Evolutionary conservation across 192 early-diverging fungal genomes (phyloP).

Genomic region (Backusella psychrophila): DNA sequence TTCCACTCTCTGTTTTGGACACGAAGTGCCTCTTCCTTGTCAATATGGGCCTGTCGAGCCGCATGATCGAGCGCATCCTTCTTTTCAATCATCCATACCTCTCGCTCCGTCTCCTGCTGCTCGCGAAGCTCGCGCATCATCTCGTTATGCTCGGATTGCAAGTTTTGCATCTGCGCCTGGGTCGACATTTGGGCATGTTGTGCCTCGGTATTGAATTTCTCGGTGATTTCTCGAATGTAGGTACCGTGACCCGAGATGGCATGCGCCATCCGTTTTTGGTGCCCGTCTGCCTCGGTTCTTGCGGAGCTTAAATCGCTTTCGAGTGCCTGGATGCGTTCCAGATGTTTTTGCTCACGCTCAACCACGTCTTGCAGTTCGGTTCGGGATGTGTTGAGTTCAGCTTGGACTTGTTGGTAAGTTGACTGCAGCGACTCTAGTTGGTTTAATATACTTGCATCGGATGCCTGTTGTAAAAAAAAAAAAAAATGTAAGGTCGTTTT

Average conservation of each 20-base stretch:
- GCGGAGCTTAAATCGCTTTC: neutral
- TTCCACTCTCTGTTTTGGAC: slow-evolving; percentile 1
- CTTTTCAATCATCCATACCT: slow-evolving; percentile 17
- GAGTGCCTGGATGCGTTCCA: neutral
- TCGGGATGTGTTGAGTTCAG: neutral
- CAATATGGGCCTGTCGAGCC: neutral
- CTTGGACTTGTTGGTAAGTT: neutral
- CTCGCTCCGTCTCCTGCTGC: slow-evolving; percentile 9
- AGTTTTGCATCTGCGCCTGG: slow-evolving; percentile 8
- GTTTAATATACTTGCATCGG: neutral
- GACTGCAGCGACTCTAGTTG: neutral
- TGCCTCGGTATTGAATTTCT: slow-evolving; percentile 3
- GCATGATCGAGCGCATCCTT: neutral
- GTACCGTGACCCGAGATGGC: neutral
- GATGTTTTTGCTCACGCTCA: neutral
- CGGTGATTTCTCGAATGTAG: neutral
- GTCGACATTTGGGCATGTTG: neutral
- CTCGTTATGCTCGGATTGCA: slow-evolving; percentile 9
- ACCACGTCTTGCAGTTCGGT: neutral
- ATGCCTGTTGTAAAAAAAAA: neutral
- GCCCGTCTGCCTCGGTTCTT: neutral
- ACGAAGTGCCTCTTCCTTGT: neutral
- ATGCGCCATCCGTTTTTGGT: neutral
- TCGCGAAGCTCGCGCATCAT: slow-evolving; percentile 6
- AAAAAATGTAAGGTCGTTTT: neutral